phyloP scores from a whole-genome alignment of 345 rosid genomes.

The Turnera subulata region DNA sequence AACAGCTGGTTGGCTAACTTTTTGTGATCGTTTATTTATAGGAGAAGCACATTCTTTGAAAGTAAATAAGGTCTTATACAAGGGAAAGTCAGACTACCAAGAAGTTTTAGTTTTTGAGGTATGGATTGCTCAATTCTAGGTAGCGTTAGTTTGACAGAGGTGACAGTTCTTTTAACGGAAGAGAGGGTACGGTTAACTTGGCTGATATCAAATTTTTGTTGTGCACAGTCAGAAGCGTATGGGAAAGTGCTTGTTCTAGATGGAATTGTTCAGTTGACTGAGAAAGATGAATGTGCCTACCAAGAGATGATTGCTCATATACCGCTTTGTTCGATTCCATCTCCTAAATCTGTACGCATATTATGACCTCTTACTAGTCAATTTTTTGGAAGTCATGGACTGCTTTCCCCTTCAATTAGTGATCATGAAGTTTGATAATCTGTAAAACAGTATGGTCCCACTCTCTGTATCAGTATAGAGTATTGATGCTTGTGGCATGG shows the following conservation, averaged over 20 bases:
- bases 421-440: too few relatives aligned
- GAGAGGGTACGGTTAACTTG: too few relatives aligned
- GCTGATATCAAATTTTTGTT: conserved; percentile 7
- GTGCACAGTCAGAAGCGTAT: conserved; percentile 68
- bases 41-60: conserved; percentile 95
- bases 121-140: background rate
- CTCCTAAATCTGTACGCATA: conserved; percentile 62
- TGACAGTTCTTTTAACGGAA: too few relatives aligned
- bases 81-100: conserved; percentile 81
- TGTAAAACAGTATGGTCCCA: too few relatives aligned
- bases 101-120: conserved; percentile 95
- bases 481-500: too few relatives aligned
- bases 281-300: conserved; percentile 95
- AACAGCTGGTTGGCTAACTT: background rate
- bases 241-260: conserved; percentile 99
- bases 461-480: too few relatives aligned
- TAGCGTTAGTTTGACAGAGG: too few relatives aligned
- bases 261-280: conserved; percentile 90
- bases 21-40: conserved; percentile 25
- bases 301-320: conserved; percentile 99
- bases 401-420: too few relatives aligned
- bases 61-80: conserved; percentile 65
- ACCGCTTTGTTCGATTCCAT: conserved; percentile 81
- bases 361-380: too few relatives aligned
- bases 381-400: too few relatives aligned